A percentile compares a stretch with the other conserved stretches of the same genome.
These are phyloP conservation scores for Shiraia sp. DNA, from an alignment of 2,329 filamentous ascomycete genomes.

Conservation along the genomic window DNA sequence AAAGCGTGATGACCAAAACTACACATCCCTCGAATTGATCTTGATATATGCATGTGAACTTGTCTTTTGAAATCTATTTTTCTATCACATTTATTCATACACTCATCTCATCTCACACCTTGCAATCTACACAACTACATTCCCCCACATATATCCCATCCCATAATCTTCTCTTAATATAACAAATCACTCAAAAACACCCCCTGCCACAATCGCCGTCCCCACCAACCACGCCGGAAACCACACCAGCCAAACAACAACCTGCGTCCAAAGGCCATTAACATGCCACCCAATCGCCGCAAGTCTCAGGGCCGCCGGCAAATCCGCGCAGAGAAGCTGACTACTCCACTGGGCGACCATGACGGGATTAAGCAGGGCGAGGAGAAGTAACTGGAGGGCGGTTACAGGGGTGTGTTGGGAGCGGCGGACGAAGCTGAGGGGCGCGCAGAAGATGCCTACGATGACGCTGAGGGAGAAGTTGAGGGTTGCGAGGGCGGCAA, in stretches of 20 bases:
- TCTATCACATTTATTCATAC: constrained; percentile 27
- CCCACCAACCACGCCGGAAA: constrained; percentile 87
- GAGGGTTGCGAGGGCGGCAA: constrained; percentile 89
- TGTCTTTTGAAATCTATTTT: too few relatives aligned
- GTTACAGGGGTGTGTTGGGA: constrained; percentile 10
- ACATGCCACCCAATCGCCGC: constrained; percentile 88
- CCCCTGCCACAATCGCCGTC: constrained; percentile 33
- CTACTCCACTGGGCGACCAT: constrained; percentile 36
- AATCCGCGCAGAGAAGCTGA: constrained; percentile 41
- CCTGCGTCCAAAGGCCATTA: constrained; percentile 84
- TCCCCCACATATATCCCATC: background rate
- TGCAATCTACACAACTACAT: background rate
- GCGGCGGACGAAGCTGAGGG: constrained; percentile 73
- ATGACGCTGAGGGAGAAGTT: constrained; percentile 93
- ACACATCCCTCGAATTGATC: too few relatives aligned
- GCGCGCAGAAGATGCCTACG: constrained; percentile 76
- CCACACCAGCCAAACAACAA: constrained; percentile 94
- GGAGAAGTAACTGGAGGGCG: constrained; percentile 15
- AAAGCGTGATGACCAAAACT: too few relatives aligned
- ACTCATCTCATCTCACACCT: too few relatives aligned
- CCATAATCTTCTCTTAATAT: too few relatives aligned
- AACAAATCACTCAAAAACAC: constrained; percentile 23
- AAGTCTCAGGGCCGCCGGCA: constrained; percentile 64
- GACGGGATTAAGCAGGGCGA: constrained; percentile 39
- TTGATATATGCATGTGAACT: too few relatives aligned